phyloP scores from a whole-genome alignment of 257 asterid species.

The Fraxinus cuspidata region DNA sequence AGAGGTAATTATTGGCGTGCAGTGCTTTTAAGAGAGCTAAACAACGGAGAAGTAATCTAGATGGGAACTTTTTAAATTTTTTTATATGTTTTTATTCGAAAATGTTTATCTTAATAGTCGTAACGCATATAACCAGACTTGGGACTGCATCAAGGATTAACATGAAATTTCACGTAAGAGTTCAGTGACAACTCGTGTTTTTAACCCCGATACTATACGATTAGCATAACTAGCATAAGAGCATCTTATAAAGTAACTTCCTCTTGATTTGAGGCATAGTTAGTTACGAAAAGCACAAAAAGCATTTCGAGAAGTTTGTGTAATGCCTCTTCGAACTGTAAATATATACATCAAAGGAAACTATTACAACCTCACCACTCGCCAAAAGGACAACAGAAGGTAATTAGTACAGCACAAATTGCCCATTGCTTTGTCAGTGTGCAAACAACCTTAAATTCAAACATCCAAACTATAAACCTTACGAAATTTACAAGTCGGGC shows the following conservation, averaged over 20 bases:
- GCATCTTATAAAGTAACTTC: background rate
- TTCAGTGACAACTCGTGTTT: background rate
- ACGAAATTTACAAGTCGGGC: background rate
- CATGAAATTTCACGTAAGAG: background rate
- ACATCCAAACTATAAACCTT: background rate
- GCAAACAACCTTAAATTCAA: background rate
- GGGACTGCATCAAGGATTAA: background rate
- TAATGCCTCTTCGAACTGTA: background rate
- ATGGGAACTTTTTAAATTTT: too few relatives aligned
- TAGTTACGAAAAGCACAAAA: background rate
- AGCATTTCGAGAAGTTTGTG: background rate
- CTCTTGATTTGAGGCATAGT: background rate
- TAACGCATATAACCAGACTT: too few relatives aligned
- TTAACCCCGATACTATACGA: background rate
- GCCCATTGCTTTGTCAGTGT: background rate
- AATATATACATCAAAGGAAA: background rate
- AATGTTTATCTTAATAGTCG: too few relatives aligned
- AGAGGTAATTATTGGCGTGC: too few relatives aligned
- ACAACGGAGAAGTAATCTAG: too few relatives aligned
- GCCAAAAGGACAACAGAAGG: background rate
- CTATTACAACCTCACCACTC: background rate
- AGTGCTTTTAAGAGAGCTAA: too few relatives aligned
- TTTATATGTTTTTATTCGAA: too few relatives aligned
- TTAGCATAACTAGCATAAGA: background rate
- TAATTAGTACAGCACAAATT: background rate